Evolutionary conservation across 495 filamentous ascomycete species (phyloP), one percentile per base, ranked within the genome.

Genomic region (Thozetella sp.): DNA sequence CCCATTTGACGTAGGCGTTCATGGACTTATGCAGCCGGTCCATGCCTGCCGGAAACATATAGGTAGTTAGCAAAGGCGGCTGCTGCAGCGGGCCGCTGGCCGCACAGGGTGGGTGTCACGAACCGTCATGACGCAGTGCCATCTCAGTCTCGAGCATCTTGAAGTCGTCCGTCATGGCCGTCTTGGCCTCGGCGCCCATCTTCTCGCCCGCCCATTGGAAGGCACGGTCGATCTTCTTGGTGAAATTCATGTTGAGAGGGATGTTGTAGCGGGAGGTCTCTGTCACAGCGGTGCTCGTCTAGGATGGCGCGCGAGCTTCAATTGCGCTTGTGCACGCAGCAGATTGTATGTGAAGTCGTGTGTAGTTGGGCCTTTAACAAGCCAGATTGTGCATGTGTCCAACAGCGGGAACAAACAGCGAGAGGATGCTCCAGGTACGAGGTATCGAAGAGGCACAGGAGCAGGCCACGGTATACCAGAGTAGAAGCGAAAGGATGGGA

Each of bases 131-230:
- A 50, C 95, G 84, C 62, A 97, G 81, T 48, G 83, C 83, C 96
- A 99, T 98, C 75, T 99, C 96, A 50, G 86, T 84, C 73, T 99
- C 94, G 68, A 97, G 76, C 56, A 87, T 85, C 77, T 93, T 97
- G 84, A 99, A 98, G 62, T 98, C 90, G 54, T 99, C 93, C 0
- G 93, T 90, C 54, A 92, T 86, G 68, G 79, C 88, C 13, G 93
- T 97, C 77, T 94, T 97, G 68, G 86, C 85, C 75, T 98, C 95
- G 52, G 87, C 87, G 65, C 95, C 95, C 93, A 99, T 97, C 76
- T 93, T 88, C 80, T 99, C 95, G 56, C 92, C 92, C 12, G 93
- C 93, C 94, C 94, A 99, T 89, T 99, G 95, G 82, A 95, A 96
- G 79, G 97, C 88, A 60, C 96, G 90, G 75, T 92, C 95, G 70